These are phyloP conservation scores for Vickermania ingenoplastis DNA, from an alignment of 208 protist genomes.

Conservation along the genomic window DNA sequence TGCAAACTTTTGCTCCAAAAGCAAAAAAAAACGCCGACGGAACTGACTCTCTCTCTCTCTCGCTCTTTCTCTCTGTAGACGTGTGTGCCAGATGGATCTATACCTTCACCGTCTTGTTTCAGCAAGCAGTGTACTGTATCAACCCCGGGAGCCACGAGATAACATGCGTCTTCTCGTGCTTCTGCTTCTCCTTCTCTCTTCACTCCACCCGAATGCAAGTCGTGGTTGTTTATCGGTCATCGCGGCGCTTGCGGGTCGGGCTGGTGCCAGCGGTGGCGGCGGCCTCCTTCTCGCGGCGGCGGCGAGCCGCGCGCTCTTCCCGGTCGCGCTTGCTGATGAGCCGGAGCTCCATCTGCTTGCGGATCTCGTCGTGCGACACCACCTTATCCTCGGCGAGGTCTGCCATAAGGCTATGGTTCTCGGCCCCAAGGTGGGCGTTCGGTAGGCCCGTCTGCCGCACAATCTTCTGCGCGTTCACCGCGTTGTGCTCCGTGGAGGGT, in stretches of 20 bases:
- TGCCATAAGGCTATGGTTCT: constrained; percentile 14
- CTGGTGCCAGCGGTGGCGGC: not conserved
- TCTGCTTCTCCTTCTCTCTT: constrained; percentile 1
- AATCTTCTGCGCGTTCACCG: constrained; percentile 46
- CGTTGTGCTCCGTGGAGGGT: constrained; percentile 30
- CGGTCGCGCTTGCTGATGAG: constrained; percentile 62
- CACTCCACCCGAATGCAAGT: not conserved
- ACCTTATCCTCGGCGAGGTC: constrained; percentile 62
- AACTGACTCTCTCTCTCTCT: no score
- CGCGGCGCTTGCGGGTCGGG: not conserved
- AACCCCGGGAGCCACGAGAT: no score
- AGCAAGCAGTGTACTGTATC: not conserved
- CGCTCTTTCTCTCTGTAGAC: no score
- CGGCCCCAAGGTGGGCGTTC: constrained; percentile 52
- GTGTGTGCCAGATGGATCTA: constrained; percentile 65
- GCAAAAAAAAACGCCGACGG: constrained; percentile 1
- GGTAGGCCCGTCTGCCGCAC: constrained; percentile 65
- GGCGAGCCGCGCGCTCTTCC: constrained; percentile 60
- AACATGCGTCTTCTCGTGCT: no score
- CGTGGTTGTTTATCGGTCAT: not conserved
- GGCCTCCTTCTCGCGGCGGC: not conserved
- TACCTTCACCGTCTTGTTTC: constrained; percentile 42
- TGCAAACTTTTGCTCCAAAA: not conserved
- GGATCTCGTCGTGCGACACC: constrained; percentile 77
- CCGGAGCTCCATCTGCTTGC: constrained; percentile 73